A percentile compares a stretch with the other conserved stretches of the same genome.
Conservation (phyloP, 768 basidiomycete genomes). For the Boletus barrowsii region DNA sequence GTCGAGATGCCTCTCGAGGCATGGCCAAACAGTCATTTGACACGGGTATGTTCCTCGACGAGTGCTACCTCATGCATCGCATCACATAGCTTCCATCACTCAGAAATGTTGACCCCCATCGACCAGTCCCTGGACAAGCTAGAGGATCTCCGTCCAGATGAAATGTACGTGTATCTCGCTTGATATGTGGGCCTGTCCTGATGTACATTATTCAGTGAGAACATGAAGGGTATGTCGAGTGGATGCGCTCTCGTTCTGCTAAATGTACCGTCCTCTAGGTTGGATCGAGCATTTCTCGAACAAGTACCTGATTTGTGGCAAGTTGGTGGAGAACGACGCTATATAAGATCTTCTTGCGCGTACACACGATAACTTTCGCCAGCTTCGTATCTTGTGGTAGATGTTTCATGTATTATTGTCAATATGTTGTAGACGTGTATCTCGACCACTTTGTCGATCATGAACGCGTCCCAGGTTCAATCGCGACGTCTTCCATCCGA, state of each 20-base stretch:
- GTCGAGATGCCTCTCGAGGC: constrained; percentile 90
- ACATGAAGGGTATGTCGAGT: constrained; percentile 69
- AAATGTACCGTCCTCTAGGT: constrained; percentile 38
- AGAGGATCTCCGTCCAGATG: constrained; percentile 70
- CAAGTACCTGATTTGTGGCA: constrained; percentile 91
- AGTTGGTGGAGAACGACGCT: constrained; percentile 77
- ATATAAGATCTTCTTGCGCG: constrained; percentile 14
- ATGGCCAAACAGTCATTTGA: constrained; percentile 99
- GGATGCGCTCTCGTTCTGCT: neutral
- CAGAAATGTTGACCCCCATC: constrained; percentile 88
- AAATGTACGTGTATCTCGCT: constrained; percentile 59
- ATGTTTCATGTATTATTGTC: constrained; percentile 9
- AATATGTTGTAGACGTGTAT: neutral
- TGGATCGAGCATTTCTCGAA: constrained; percentile 94
- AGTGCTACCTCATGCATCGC: neutral
- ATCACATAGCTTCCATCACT: neutral
- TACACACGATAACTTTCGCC: neutral
- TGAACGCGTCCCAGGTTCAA: no score
- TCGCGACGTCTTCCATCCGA: no score
- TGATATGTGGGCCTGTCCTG: neutral
- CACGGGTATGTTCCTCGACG: constrained; percentile 49
- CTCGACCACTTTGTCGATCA: neutral
- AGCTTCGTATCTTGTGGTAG: neutral
- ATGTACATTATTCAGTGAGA: constrained; percentile 54
- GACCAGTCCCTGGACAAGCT: constrained; percentile 86